Conservation (phyloP, 306 rosid species). For the Medicago ruthenica region DNA sequence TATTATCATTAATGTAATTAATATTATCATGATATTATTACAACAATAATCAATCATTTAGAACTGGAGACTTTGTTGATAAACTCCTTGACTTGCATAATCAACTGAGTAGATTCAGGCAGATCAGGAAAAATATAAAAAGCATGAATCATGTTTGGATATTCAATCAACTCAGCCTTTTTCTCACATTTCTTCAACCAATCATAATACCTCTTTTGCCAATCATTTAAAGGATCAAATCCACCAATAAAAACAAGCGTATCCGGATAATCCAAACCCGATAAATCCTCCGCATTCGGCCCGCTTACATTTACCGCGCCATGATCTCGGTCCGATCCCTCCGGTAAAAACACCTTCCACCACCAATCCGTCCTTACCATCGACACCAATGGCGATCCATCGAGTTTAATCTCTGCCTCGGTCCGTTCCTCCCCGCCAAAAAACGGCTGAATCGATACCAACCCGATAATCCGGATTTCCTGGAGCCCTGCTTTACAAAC, state of each 20-base stretch:
- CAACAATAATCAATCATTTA: background rate
- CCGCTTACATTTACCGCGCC: conserved; percentile 63
- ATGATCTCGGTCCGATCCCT: conserved; percentile 59
- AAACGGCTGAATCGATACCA: conserved; percentile 71
- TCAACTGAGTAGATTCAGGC: conserved; percentile 54
- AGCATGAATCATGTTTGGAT: conserved; percentile 64
- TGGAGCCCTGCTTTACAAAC: conserved; percentile 25
- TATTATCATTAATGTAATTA: too few relatives aligned
- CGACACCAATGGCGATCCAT: conserved; percentile 50
- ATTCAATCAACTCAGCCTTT: conserved; percentile 55
- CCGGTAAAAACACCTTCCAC: conserved; percentile 69
- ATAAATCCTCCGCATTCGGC: conserved; percentile 55
- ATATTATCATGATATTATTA: too few relatives aligned
- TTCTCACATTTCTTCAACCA: conserved; percentile 72
- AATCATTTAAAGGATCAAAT: conserved; percentile 75
- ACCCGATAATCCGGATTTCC: conserved; percentile 39
- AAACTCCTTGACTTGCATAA: conserved; percentile 60
- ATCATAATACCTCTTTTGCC: conserved; percentile 67
- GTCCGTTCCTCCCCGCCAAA: conserved; percentile 84
- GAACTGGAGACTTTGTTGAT: conserved; percentile 17
- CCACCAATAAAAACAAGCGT: conserved; percentile 69
- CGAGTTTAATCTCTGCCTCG: conserved; percentile 57
- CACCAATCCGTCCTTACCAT: conserved; percentile 59
- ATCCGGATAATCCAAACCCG: conserved; percentile 66
- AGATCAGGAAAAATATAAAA: conserved; percentile 66